These are phyloP conservation scores for Hordeum vulgare DNA, from an alignment of 176 grass and related monocot species.

Conservation along the genomic window DNA sequence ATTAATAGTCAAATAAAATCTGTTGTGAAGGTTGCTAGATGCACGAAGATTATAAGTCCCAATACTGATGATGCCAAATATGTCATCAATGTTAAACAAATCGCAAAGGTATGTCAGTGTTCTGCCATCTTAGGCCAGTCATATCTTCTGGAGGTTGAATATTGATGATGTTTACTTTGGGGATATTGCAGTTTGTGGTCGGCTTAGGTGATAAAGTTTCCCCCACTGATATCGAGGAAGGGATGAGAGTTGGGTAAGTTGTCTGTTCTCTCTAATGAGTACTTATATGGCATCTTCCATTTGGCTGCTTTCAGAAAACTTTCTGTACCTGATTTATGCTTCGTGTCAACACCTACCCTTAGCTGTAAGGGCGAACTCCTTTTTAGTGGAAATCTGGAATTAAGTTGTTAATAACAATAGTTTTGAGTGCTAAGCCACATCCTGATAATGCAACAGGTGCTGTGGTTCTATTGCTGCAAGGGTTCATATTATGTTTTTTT, in stretches of 20 bases:
- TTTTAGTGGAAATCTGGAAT: background rate
- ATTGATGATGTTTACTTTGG: too few relatives aligned
- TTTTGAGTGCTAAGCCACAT: background rate
- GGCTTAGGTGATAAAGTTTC: slow-evolving; percentile 94
- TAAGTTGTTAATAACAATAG: background rate
- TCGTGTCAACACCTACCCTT: background rate
- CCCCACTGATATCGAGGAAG: slow-evolving; percentile 94
- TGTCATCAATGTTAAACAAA: slow-evolving; percentile 98
- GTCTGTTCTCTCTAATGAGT: background rate
- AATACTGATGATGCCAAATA: slow-evolving; percentile 97
- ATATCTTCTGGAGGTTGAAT: background rate
- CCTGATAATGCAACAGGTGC: background rate
- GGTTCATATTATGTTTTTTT: background rate
- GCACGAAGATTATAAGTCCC: slow-evolving; percentile 93
- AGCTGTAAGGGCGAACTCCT: background rate
- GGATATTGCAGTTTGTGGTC: slow-evolving; percentile 69
- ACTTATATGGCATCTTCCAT: background rate
- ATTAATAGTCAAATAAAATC: background rate
- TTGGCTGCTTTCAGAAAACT: background rate
- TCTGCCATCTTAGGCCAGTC: background rate
- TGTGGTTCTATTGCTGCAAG: background rate
- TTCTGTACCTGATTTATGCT: background rate
- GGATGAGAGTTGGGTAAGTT: slow-evolving; percentile 87
- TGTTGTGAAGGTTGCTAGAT: slow-evolving; percentile 65
- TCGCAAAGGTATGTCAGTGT: slow-evolving; percentile 59